Base-by-base conservation (phyloP, 805 yeast genomes). In the Komagataella ulmi region DNA sequence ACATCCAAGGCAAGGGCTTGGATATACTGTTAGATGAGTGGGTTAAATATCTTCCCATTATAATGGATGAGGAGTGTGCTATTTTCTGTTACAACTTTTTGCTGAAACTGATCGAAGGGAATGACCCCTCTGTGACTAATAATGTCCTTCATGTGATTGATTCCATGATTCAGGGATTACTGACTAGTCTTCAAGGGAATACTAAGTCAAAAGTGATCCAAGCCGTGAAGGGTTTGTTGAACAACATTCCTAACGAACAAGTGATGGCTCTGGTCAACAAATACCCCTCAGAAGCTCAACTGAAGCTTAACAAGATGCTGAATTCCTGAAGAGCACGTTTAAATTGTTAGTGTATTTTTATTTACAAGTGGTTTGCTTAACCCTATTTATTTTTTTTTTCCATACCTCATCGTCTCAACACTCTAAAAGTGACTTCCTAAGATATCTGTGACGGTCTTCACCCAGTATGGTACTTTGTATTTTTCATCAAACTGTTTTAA, bases 11-110 rank as follows among this genome's bases (percentile, higher is more conserved):
- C n/a, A 30, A 30, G 30, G 78, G 81, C 61, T 67, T 80, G 53
- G 79, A 84, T 55, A 72, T 76, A 23, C 77, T 86, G 23, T 70
- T 87, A 49, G 76, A 73, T 30, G 83, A 77, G 54, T 93, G 98
- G 98, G 70, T 93, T 51, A 75, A 76, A 55, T 75, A 88, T 8
- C 76, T 93, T 57, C 99, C 98, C 19, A 77, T 91, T 46, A 67
- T 81, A 19, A 85, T 80, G 58, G 97, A 93, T 64, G 85, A 81
- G 46, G 93, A 86, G 57, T 95, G 95, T 3, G 97, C 97, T 3
- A 81, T 88, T 14, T 88, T 76, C 65, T 81, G 88, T 17, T 93
- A 88, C 68, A 73, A 76, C 58, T 90, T 88, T 63, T 71, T 90
- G 56, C 70, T 81, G 7, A 85, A 83, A 54, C 71, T 90, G 60